Conservation (phyloP, 768 basidiomycete genomes). For the Calocera viscosa region DNA sequence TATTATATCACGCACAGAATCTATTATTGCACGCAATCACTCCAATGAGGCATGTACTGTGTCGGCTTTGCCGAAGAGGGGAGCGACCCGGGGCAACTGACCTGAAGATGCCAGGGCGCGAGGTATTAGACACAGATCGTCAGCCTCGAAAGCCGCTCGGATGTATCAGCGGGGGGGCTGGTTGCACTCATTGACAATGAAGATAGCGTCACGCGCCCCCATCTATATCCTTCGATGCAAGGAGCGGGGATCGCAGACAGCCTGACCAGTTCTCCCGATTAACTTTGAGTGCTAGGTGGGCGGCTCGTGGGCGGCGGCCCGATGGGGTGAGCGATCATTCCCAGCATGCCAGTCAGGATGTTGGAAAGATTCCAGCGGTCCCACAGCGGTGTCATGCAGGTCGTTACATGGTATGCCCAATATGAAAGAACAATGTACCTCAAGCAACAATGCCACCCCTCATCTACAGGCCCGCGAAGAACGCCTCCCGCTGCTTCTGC, state of each 20-base stretch:
- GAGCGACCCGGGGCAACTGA: too few species aligned
- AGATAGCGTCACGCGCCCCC: not conserved
- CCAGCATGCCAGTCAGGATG: too few species aligned
- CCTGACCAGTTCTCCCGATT: not conserved
- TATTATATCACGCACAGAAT: not conserved
- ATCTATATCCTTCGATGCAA: not conserved
- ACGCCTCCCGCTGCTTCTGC: not conserved
- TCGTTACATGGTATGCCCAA: not conserved
- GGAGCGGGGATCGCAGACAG: not conserved
- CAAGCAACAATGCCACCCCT: not conserved
- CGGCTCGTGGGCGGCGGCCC: not conserved
- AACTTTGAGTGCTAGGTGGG: not conserved
- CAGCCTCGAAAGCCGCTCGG: too few species aligned
- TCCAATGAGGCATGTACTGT: too few species aligned
- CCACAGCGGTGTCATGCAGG: too few species aligned
- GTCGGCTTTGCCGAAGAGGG: too few species aligned
- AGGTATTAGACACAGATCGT: too few species aligned
- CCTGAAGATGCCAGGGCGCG: too few species aligned
- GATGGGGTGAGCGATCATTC: not conserved
- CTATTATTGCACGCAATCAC: too few species aligned
- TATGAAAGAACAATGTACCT: not conserved
- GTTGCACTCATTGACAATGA: too few species aligned
- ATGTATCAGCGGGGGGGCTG: too few species aligned
- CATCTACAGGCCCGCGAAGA: not conserved
- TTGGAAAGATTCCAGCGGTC: too few species aligned